phyloP scores from a whole-genome alignment of 2,329 filamentous ascomycete species.

The Magnaporthales sp. region DNA sequence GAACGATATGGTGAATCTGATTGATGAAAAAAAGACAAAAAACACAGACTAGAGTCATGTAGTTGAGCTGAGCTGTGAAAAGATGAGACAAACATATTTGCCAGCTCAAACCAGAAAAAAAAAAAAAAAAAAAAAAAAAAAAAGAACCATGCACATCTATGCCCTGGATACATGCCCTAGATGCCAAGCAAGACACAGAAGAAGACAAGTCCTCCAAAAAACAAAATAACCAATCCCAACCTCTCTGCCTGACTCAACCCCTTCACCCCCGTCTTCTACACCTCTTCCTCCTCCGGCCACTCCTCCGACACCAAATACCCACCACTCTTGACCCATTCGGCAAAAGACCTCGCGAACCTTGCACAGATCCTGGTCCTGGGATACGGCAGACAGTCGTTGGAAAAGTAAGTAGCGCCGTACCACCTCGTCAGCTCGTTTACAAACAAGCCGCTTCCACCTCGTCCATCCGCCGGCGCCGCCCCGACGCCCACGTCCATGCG shows the following conservation, averaged over 20 bases:
- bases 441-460: background rate
- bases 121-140: too few relatives aligned
- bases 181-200: too few relatives aligned
- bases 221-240: conserved; percentile 8
- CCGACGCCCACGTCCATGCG: background rate
- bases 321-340: background rate
- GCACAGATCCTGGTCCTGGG: conserved; percentile 1
- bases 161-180: too few relatives aligned
- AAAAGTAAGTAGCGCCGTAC: conserved; percentile 2
- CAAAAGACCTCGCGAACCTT: background rate
- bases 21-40: too few relatives aligned
- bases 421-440: conserved; percentile 2
- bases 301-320: background rate
- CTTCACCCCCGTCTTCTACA: too few relatives aligned
- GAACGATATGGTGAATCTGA: too few relatives aligned
- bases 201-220: conserved; percentile 12
- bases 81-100: too few relatives aligned
- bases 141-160: too few relatives aligned
- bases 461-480: background rate
- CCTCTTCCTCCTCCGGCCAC: background rate
- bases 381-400: background rate
- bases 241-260: conserved; percentile 2
- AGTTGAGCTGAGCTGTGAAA: too few relatives aligned
- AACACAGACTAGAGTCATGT: too few relatives aligned
- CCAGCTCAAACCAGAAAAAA: too few relatives aligned